Percentiles rank a stretch among this genome's conserved stretches.
These are phyloP conservation scores for Aspergillus ruber DNA, from an alignment of 2,329 filamentous ascomycete species.

Conservation along the genomic window DNA sequence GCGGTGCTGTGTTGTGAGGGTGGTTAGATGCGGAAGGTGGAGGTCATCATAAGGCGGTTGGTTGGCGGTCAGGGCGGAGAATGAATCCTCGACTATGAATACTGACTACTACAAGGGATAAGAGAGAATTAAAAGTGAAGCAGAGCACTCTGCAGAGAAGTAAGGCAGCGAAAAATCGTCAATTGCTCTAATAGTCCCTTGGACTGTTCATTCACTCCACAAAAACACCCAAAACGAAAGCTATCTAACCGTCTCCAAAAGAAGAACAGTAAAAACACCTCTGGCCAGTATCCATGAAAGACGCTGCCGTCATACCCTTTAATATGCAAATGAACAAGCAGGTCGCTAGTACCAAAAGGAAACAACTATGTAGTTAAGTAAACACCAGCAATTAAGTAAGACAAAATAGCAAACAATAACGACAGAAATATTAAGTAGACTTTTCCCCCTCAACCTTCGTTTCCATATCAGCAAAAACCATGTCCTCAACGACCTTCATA, in stretches of 20 bases:
- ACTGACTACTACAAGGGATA: no score
- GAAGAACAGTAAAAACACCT: background rate
- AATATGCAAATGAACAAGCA: background rate
- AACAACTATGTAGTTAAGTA: background rate
- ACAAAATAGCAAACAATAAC: background rate
- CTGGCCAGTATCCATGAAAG: background rate
- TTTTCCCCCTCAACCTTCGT: conserved; percentile 9
- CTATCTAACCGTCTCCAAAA: conserved; percentile 1
- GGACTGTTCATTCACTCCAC: no score
- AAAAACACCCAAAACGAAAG: background rate
- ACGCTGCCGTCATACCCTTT: background rate
- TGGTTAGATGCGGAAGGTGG: background rate
- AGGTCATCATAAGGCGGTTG: background rate
- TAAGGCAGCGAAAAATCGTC: no score
- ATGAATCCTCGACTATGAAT: background rate
- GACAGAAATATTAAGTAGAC: background rate
- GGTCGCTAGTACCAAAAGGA: background rate
- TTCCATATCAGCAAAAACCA: conserved; percentile 41
- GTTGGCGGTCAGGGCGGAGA: background rate
- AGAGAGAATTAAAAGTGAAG: no score
- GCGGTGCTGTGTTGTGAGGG: conserved; percentile 6
- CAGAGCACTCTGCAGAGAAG: no score
- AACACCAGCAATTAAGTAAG: background rate
- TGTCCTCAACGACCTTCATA: conserved; percentile 44
- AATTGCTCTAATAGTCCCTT: no score